Base-by-base conservation (phyloP, 768 basidiomycete genomes). In the Galerina sulciceps region DNA sequence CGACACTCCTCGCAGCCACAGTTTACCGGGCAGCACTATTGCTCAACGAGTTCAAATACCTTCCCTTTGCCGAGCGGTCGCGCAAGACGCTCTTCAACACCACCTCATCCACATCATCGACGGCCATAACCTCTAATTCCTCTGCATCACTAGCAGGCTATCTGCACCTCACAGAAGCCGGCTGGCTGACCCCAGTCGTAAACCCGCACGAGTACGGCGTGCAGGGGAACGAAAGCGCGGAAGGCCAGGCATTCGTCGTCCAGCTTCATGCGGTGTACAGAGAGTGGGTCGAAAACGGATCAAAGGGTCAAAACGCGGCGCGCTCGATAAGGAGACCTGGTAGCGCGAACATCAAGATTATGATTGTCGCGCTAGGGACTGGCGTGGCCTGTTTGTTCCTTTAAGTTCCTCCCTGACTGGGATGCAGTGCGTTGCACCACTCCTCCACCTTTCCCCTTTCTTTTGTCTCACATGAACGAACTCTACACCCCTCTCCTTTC, bases 171-270 rank as follows among this genome's bases (percentile, higher is more conserved):
- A 67, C 65, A 6, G 42, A 38, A 13, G 74, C 85, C 38, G 88
- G 90, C 2, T 90, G 88, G 86, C 72, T 93, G 22, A 77, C 75
- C 5, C 90, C 90, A 5, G 91, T 94, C 15, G 90, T 90, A 3
- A 78, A 96, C 66, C 93, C 94, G 0, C 69, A 88, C 53, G 69
- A 76, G 1, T 87, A 79, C 65, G 74, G 76, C 0, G 10, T 60
- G 1, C 57, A 82, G 58, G 88, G 89, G 0, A 57, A 71, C 0
- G 18, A 83, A 17, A 90, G 89, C 58, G 83, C 93, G 1, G 94
- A 96, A 70, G 87, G 80, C 0, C 81, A 95, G 74, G 90, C 89
- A 6, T 96, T 96, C 70, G 84, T 90, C 10, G 70, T 95, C 5
- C 79, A 87, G 66, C 79, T 94, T 73, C 79, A 93, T 57, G 82